Percentiles rank a stretch among this genome's conserved stretches.
Evolutionary conservation across 2,329 filamentous ascomycete genomes (phyloP).

Genomic region (Colletotrichum sublineola): DNA sequence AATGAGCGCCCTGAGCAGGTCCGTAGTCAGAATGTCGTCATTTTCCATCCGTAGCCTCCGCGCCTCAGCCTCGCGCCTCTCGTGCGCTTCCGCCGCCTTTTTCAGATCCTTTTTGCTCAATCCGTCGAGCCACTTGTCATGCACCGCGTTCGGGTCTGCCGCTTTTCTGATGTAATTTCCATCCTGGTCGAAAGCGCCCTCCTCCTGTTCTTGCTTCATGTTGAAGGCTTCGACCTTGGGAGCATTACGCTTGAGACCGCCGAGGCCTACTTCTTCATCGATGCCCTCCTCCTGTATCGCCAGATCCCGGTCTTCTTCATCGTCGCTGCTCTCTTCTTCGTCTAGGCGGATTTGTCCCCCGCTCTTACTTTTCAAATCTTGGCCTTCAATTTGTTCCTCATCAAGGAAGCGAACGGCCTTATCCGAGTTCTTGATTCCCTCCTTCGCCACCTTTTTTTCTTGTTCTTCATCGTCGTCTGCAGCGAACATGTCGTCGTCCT

Average conservation of each 20-base stretch:
- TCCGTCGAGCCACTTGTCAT: conserved; percentile 94
- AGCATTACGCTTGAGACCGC: conserved; percentile 91
- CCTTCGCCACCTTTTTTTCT: conserved; percentile 43
- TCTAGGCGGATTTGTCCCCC: conserved; percentile 78
- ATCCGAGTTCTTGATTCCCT: conserved; percentile 49
- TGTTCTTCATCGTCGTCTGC: conserved; percentile 64
- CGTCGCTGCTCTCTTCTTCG: conserved; percentile 68
- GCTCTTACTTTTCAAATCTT: conserved; percentile 79
- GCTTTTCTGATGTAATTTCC: conserved; percentile 95
- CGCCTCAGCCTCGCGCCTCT: conserved; percentile 84
- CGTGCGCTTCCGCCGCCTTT: conserved; percentile 86
- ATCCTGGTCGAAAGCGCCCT: conserved; percentile 89
- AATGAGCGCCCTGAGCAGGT: conserved; percentile 82
- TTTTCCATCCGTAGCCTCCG: conserved; percentile 79
- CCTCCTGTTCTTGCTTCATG: conserved; percentile 89
- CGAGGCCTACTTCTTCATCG: conserved; percentile 91
- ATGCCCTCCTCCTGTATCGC: conserved; percentile 81
- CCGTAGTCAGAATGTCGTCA: conserved; percentile 79
- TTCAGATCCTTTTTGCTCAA: conserved; percentile 95
- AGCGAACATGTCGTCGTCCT: conserved; percentile 86
- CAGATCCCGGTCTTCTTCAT: conserved; percentile 79
- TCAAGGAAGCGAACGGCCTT: conserved; percentile 74
- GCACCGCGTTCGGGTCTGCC: conserved; percentile 86
- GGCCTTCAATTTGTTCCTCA: conserved; percentile 79
- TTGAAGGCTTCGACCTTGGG: conserved; percentile 98